Base-by-base conservation (phyloP, 2,329 filamentous ascomycete species). In the Microdochium paspali region DNA sequence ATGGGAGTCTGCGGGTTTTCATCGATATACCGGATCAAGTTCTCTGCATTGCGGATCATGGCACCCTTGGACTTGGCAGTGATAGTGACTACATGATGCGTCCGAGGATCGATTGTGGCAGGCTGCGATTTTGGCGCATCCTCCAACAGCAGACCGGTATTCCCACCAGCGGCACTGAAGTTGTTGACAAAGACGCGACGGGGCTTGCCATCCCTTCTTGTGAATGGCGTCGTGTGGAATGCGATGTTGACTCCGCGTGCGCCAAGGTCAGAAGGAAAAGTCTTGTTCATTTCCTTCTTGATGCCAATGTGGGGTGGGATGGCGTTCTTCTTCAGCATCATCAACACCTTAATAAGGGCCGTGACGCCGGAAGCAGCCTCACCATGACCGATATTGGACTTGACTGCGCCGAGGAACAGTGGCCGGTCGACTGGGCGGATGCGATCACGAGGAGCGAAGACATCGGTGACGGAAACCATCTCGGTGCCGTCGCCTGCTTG, bases 401-500 rank as follows among this genome's bases (percentile, higher is more conserved):
- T 86, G 5, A 80, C 72, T 0, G 81, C 71, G 5, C 84, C 83
- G 0, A 85, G 65, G 53, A 77, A 76, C 2, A 87, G 66, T 0
- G 79, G 76, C n/a, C 73, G 63, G 45, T 76, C 65, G 0, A 61
- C 60, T 2, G 72, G 62, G 24, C 72, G 66, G 53, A 74, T 70
- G 18, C 68, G 66, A 24, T 70, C 60, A 1, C 67, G 66, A 4
- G 74, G 72, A 1, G 73, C 73, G 52, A 73, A 77, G 6, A 73
- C 66, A 44, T 71, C 65, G 2, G 82, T 80, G 44, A 94, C 85
- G 0, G 84, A 89, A 1, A 80, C 72, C 84, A 91, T 90, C 62
- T 95, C 90, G 3, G 81, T 85, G 7, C 81, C 82, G 58, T 95
- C 89, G 51, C 87, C 89, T 26, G 85, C 87, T 63, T 93, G 87